Evolutionary conservation across 805 yeast species (phyloP).

Genomic region (Limtongia smithiae): DNA sequence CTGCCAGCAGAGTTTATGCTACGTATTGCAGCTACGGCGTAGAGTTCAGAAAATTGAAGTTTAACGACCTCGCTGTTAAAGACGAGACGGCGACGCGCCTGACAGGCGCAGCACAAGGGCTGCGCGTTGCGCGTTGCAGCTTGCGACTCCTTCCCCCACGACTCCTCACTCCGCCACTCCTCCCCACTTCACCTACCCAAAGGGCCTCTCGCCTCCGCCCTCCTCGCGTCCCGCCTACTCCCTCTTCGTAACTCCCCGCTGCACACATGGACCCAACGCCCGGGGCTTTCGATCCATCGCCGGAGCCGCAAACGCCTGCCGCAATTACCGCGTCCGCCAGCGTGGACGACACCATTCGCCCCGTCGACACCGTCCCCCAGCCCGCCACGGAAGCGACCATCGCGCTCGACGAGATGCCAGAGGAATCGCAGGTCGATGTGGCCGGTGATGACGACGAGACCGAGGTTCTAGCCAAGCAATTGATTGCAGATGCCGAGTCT

Average conservation of each 20-base stretch:
- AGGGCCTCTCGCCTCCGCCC: neutral
- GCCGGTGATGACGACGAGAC: conserved; percentile 2
- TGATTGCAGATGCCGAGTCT: neutral
- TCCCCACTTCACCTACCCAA: neutral
- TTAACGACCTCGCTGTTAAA: too few species aligned
- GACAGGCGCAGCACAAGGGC: too few species aligned
- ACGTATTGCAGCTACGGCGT: too few species aligned
- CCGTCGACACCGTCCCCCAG: neutral
- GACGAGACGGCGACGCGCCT: too few species aligned
- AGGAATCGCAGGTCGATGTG: conserved; percentile 1
- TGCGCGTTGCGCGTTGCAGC: neutral
- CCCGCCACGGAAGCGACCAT: neutral
- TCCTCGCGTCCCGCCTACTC: neutral
- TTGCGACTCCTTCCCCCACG: neutral
- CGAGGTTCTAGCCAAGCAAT: conserved; percentile 1
- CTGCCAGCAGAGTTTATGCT: too few species aligned
- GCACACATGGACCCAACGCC: neutral
- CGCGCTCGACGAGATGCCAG: too few species aligned
- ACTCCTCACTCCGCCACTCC: neutral
- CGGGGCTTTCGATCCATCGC: neutral
- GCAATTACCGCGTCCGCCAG: neutral
- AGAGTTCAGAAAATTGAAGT: too few species aligned
- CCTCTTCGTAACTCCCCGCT: too few species aligned
- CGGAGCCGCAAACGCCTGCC: neutral
- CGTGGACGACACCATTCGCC: neutral